Base-by-base conservation (phyloP, 129 eudicot genomes). In the Rutidosis leptorrhynchoides region DNA sequence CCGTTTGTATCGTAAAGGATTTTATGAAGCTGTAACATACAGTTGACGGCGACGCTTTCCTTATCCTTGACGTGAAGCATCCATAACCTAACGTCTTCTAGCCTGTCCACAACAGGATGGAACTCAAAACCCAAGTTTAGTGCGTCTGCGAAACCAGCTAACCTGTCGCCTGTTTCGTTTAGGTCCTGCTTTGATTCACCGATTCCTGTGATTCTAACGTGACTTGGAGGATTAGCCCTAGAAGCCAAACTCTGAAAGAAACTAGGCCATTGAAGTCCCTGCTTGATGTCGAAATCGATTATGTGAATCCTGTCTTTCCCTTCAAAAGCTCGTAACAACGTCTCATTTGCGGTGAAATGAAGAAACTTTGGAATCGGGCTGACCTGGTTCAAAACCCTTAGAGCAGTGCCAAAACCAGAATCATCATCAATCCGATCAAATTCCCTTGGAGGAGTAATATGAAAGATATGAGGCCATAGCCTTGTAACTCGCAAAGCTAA, bases 261-360 rank as follows among this genome's bases (percentile, higher is more conserved):
- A 67, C 90, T 76, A 6, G 98, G 96, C 96, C 96, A 92, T 67
- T 92, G 96, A 30, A 92, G 81, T 19, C 98, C 98, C 80, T 88
- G 96, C 77, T 83, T 88, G 16, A 88, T 74, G 65, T 92, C 98
- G 42, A 88, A 92, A 74, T 92, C 98, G 30, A 92, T 92, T 4
- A 92, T 65, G 69, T 92, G 98, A 61, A 92, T 88, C 65, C 74
- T 66, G 64, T 83, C 89, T 64, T 85, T 88, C 26, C 95, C 91
- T 66, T 92, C 87, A 22, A 92, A 92, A n/a, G 83, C 73, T 67
- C 95, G 78, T 77, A 92, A 33, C 33, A 92, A 58, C 69, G 88
- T 92, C 88, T 88, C 98, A 53, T 92, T 92, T 1, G 89, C 83
- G 2, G 98, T 88, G 82, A 92, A 92, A 71, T 92, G 95, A 52